Evolutionary conservation across 371 early-diverging fungal species (phyloP).

Genomic region (Lichtheimia corymbifera): DNA sequence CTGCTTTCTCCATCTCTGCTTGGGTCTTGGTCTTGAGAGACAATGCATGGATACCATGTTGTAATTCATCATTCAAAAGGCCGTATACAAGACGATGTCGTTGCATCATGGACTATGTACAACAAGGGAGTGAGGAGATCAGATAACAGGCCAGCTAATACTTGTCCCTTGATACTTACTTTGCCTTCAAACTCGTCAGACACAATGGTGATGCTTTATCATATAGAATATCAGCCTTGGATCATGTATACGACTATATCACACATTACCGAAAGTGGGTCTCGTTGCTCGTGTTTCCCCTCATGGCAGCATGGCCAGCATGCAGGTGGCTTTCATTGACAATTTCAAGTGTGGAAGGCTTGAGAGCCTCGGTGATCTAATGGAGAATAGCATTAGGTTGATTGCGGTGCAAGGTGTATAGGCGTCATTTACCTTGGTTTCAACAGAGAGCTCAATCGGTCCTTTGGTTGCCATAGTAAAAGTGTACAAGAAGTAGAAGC

Average conservation of each 20-base stretch:
- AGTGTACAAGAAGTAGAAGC: not conserved
- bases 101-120: constrained; percentile 54
- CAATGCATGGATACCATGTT: constrained; percentile 62
- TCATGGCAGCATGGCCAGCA: constrained; percentile 76
- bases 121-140: too few species aligned
- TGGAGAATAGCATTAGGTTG: not conserved
- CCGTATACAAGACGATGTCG: constrained; percentile 70
- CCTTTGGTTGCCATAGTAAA: constrained; percentile 32
- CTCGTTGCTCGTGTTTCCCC: constrained; percentile 66
- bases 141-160: too few species aligned
- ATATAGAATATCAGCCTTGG: not conserved
- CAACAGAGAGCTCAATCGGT: constrained; percentile 43
- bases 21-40: constrained; percentile 67
- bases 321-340: constrained; percentile 77
- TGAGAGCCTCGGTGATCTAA: constrained; percentile 54
- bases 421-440: constrained; percentile 30
- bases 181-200: constrained; percentile 67
- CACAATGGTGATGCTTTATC: constrained; percentile 59
- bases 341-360: constrained; percentile 59
- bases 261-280: constrained; percentile 69
- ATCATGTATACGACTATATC: not conserved
- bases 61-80: constrained; percentile 58
- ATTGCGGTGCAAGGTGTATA: not conserved
- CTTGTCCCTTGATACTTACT: constrained; percentile 29
- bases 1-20: constrained; percentile 36